Evolutionary conservation across 73 alveolate species (phyloP), one percentile per base, ranked within the genome.

Genomic region (Symbiodinium natans): DNA sequence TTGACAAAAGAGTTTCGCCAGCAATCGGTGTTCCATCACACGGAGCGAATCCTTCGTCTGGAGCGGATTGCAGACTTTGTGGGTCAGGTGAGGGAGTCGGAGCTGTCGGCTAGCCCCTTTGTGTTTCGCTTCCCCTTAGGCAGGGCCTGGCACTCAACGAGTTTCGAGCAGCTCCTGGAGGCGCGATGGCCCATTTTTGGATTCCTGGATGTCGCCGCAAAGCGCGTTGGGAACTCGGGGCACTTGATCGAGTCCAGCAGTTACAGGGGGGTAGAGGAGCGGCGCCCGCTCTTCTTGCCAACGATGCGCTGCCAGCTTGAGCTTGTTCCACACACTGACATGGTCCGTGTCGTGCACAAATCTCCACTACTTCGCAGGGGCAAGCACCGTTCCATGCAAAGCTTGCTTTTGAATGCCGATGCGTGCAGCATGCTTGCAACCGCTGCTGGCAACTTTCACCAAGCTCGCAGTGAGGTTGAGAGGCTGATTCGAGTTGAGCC

Each of bases 161-260:
- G 88, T 40, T 90, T 90, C 54, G 74, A 90, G 88, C 52, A 90
- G 40, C 34, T 90, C 8, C 52, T 90, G 88, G 89, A 90, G 80
- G 84, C 97, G 19, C 59, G 84, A 21, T 92, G 98, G 98, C 98
- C 98, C 6, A 29, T 92, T 10, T 92, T 92, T 31, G 98, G 98
- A 3, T 38, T 77, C 27, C 25, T 92, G 68, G 46, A 83, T 34
- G 17, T 77, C 15, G 59, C n/a, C n/a, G 42, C 89, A 34, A 90
- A 90, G 41, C 52, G 39, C 27, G n/a, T 71, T 75, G 97, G 43
- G 42, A 74, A 74, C 9, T 74, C 42, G 23, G 84, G 43, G 43
- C 43, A 74, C n/a, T 9, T 74, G 84, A 34, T 89, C 43, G 95
- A 89, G 83, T 34, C 27, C 9, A 33, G 38, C 83, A 15, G 25